A percentile compares a stretch with the other conserved stretches of the same genome.
Evolutionary conservation across 2,329 filamentous ascomycete species (phyloP).

Genomic region (Purpureocillium takamizusanense): DNA sequence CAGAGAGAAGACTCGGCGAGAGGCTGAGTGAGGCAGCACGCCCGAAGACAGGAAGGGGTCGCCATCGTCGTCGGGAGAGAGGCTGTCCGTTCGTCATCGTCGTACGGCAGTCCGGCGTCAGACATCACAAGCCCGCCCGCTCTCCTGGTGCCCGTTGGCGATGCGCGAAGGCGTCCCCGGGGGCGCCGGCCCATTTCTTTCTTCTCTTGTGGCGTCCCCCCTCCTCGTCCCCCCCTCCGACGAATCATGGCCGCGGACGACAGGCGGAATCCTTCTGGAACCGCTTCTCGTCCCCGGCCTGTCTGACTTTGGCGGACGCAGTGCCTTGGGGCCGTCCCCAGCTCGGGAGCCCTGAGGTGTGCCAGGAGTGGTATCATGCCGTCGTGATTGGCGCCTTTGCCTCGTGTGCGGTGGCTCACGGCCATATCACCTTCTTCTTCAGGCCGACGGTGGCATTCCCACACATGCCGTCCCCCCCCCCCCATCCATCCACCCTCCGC

Average conservation of each 20-base stretch:
- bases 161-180: constrained; percentile 9
- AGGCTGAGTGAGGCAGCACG: not conserved
- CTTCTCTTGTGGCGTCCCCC: not conserved
- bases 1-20: too few species aligned
- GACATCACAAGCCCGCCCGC: too few species aligned
- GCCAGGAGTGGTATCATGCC: constrained; percentile 16
- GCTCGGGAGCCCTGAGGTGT: constrained; percentile 7
- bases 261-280: constrained; percentile 20
- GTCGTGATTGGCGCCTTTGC: constrained; percentile 20
- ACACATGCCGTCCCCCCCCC: constrained; percentile 17
- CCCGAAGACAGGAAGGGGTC: too few species aligned
- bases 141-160: not conserved
- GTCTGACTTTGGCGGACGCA: constrained; percentile 10
- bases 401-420: constrained; percentile 19
- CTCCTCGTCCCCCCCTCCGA: not conserved
- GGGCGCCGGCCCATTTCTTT: constrained; percentile 6
- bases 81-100: too few species aligned
- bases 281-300: constrained; percentile 7
- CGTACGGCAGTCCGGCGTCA: too few species aligned
- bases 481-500: constrained; percentile 4
- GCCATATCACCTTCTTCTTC: constrained; percentile 26
- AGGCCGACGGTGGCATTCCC: constrained; percentile 24
- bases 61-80: too few species aligned
- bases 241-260: constrained; percentile 1
- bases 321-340: constrained; percentile 5